Base-by-base conservation (phyloP, 225 moss, liverwort and hornwort species). In the Rhytidiadelphus loreus region DNA sequence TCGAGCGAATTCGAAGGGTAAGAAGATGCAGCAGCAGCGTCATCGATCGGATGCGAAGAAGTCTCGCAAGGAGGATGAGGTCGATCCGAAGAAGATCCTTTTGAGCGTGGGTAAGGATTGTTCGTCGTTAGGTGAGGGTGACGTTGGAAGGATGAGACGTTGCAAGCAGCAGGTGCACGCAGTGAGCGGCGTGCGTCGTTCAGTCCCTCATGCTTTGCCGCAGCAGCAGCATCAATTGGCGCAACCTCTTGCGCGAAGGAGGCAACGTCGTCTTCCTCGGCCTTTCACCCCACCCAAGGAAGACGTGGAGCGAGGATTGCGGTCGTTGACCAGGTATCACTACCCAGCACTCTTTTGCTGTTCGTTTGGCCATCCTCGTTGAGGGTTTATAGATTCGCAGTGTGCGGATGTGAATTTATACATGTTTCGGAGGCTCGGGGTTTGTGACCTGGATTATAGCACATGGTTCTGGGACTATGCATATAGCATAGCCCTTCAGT, bases 261-360 rank as follows among this genome's bases (percentile, higher is more conserved):
- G 93, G 86, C 96, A 96, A 86, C 89, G 96, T 16, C 95, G 93
- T 73, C 83, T 92, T 58, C 93, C 96, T 50, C 90, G 94, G 76
- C 90, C 95, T 58, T 92, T 92, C 77, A 95, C 93, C 83, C 95
- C 97, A 86, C 94, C 94, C 29, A 99, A 96, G 93, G 98, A 96
- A 83, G 98, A 96, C 80, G 92, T 91, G 55, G 97, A 99, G 86
- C 93, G 97, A 75, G 98, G 95, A 72, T 88, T 99, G 94, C 96
- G 97, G 88, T 96, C 98, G 62, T 88, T 97, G 95, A 97, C 97
- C 50, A 96, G 98, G 98, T 98, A 59, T 37, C 16, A 19, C 9
- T 37, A 11, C 22, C 23, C 33, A 13, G 33, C 33, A 76, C 23
- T 28, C 33, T 53, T 53, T 7, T 77, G 44, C 29, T 18, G 29